These are phyloP conservation scores for Melanomma pulvis-pyrius DNA, from an alignment of 495 filamentous ascomycete species.

Conservation along the genomic window DNA sequence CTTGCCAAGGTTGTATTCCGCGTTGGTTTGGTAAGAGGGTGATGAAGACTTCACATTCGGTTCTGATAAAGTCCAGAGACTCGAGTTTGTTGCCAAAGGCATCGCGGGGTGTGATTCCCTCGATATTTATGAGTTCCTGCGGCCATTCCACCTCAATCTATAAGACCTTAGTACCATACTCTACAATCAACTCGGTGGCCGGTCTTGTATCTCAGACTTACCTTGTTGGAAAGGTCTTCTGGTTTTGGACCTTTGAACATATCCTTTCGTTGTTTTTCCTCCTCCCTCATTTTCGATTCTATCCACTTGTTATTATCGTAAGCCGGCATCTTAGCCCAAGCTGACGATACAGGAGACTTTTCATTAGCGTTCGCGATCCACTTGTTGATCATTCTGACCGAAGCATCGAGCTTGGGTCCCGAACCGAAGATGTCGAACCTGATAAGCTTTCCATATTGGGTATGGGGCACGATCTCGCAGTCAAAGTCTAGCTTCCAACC, in stretches of 20 bases:
- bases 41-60: constrained; percentile 43
- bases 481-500: neutral
- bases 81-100: constrained; percentile 53
- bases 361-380: constrained; percentile 15
- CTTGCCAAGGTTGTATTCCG: constrained; percentile 40
- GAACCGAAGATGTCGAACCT: constrained; percentile 21
- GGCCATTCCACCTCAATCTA: constrained; percentile 22
- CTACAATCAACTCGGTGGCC: neutral
- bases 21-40: constrained; percentile 38
- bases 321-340: constrained; percentile 25
- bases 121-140: neutral
- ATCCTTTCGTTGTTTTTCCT: constrained; percentile 17
- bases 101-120: constrained; percentile 42
- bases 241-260: constrained; percentile 13
- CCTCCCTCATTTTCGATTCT: neutral
- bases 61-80: constrained; percentile 52
- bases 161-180: neutral
- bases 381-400: constrained; percentile 16
- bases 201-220: constrained; percentile 3
- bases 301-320: constrained; percentile 23
- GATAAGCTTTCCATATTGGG: neutral
- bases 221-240: neutral
- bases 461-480: constrained; percentile 3
- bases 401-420: neutral
- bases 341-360: constrained; percentile 15